A percentile compares a stretch with the other conserved stretches of the same genome.
phyloP scores from a whole-genome alignment of 2,329 filamentous ascomycete species.

The Penicillium brevicompactum region DNA sequence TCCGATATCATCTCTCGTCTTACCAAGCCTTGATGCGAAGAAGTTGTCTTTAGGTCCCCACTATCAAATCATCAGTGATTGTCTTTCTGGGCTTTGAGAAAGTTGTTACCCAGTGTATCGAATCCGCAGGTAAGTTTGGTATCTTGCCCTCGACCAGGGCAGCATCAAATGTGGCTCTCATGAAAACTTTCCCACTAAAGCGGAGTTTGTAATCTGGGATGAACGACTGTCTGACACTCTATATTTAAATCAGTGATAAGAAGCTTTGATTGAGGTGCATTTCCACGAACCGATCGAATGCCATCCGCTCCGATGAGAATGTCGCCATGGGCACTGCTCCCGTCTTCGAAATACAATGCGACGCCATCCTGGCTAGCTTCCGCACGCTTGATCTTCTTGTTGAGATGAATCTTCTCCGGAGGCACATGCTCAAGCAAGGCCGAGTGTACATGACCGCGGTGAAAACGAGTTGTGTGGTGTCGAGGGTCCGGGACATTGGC shows the following conservation, averaged over 20 bases:
- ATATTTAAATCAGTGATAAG: neutral
- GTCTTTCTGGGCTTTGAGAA: neutral
- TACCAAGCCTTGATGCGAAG: conserved; percentile 48
- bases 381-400: conserved; percentile 46
- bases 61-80: conserved; percentile 16
- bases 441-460: conserved; percentile 53
- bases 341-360: conserved; percentile 52
- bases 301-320: conserved; percentile 58
- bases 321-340: conserved; percentile 47
- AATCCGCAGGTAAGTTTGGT: conserved; percentile 44
- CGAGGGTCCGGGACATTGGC: conserved; percentile 33
- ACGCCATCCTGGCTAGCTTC: conserved; percentile 34
- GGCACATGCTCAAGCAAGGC: conserved; percentile 52
- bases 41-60: conserved; percentile 48
- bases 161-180: conserved; percentile 49
- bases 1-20: neutral
- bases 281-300: conserved; percentile 51
- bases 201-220: conserved; percentile 43
- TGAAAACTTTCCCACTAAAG: conserved; percentile 50
- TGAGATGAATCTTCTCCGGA: conserved; percentile 44
- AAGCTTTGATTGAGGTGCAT: neutral
- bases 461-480: conserved; percentile 50
- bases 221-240: conserved; percentile 42
- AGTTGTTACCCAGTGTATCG: conserved; percentile 41
- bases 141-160: conserved; percentile 43